Percentiles rank a stretch among this genome's conserved stretches.
Conservation (phyloP, 352 stramenopile species). For the Globisporangium canariense region DNA sequence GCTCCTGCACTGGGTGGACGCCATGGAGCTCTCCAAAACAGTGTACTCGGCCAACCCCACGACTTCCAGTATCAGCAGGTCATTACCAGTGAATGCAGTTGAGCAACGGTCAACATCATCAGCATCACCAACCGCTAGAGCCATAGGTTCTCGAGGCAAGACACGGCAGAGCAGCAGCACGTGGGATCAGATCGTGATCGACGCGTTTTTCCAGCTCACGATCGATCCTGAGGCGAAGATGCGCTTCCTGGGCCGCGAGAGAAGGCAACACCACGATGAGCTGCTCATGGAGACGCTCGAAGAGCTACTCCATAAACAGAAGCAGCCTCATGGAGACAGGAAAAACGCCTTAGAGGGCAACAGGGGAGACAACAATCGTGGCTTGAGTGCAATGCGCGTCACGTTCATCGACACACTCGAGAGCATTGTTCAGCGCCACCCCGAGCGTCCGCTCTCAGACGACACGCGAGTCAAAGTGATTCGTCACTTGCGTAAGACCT, state of each 20-base stretch:
- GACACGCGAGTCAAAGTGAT: neutral
- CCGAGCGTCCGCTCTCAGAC: neutral
- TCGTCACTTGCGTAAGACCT: constrained; percentile 32
- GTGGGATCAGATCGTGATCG: constrained; percentile 38
- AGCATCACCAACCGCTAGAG: neutral
- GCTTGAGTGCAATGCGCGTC: constrained; percentile 6
- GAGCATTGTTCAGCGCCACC: neutral
- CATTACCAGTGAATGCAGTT: too few species aligned
- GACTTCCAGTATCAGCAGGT: neutral
- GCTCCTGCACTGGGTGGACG: constrained; percentile 65
- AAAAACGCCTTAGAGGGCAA: neutral
- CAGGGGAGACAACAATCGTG: neutral
- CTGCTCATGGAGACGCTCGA: constrained; percentile 37
- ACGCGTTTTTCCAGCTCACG: constrained; percentile 45
- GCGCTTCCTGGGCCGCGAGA: constrained; percentile 24
- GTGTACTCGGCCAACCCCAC: constrained; percentile 30
- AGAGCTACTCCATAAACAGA: constrained; percentile 30
- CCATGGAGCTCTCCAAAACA: constrained; percentile 35
- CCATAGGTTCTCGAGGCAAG: neutral
- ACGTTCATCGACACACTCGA: constrained; percentile 16
- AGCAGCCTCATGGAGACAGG: neutral
- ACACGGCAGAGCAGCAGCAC: neutral
- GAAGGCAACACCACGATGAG: constrained; percentile 23
- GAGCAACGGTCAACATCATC: neutral
- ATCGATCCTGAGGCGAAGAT: constrained; percentile 24